Conservation (phyloP, 2,329 filamentous ascomycete species). For the Didymella lethalis region DNA sequence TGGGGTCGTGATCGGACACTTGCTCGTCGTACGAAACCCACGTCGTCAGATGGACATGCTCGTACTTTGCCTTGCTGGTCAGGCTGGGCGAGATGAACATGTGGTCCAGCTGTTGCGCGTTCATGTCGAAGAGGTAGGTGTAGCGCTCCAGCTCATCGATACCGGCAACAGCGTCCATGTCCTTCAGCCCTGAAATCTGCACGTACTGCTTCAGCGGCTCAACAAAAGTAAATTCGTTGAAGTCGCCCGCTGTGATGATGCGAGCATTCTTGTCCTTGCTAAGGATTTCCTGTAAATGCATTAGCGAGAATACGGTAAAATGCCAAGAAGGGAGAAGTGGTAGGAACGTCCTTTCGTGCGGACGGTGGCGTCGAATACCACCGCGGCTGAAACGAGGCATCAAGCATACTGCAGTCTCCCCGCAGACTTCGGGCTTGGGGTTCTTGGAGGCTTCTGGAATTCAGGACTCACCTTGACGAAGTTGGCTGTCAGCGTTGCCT, state of each 20-base stretch:
- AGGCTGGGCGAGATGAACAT: constrained; percentile 69
- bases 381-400: constrained; percentile 15
- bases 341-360: constrained; percentile 24
- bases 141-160: constrained; percentile 68
- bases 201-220: constrained; percentile 65
- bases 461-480: constrained; percentile 44
- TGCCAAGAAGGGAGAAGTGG: background rate
- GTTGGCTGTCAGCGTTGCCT: constrained; percentile 65
- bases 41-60: constrained; percentile 76
- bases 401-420: constrained; percentile 27
- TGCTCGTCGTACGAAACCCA: constrained; percentile 64
- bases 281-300: constrained; percentile 57
- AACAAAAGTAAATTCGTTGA: constrained; percentile 75
- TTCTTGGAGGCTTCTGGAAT: constrained; percentile 13
- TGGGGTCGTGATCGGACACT: constrained; percentile 74
- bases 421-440: constrained; percentile 20
- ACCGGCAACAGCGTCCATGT: constrained; percentile 67
- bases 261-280: constrained; percentile 62
- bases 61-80: constrained; percentile 57
- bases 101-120: constrained; percentile 74
- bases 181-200: constrained; percentile 62
- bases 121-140: constrained; percentile 74
- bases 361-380: constrained; percentile 25
- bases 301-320: constrained; percentile 31
- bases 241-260: constrained; percentile 71